Conservation (phyloP, 495 filamentous ascomycete species). For the Xylaria bambusicola region DNA sequence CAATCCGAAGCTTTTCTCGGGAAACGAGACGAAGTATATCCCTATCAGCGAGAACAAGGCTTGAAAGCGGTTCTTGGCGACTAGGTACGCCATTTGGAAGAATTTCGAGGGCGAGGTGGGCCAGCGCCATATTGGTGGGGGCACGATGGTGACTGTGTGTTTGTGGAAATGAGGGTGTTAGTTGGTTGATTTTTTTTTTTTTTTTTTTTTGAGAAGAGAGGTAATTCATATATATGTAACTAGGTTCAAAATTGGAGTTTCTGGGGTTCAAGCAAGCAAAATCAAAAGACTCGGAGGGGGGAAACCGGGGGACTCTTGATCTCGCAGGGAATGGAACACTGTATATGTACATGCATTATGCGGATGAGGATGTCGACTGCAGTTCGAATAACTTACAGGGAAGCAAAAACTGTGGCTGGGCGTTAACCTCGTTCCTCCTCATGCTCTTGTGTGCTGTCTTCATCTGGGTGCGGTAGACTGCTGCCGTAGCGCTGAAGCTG, state of each 20-base stretch:
- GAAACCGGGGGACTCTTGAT: too few relatives aligned
- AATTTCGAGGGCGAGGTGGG: slow-evolving; percentile 26
- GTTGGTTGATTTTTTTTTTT: not conserved
- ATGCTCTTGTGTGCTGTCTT: slow-evolving; percentile 59
- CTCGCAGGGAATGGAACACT: too few relatives aligned
- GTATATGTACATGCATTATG: too few relatives aligned
- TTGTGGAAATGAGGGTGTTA: not conserved
- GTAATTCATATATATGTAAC: too few relatives aligned
- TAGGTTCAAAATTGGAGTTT: too few relatives aligned
- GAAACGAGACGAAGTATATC: slow-evolving; percentile 33
- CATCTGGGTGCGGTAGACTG: slow-evolving; percentile 33
- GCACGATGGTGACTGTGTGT: slow-evolving; percentile 22
- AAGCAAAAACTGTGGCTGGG: slow-evolving; percentile 57
- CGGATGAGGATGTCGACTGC: too few relatives aligned
- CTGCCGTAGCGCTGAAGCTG: slow-evolving; percentile 12
- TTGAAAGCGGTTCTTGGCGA: slow-evolving; percentile 13
- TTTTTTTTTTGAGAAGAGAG: not conserved
- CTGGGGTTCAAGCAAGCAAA: not conserved
- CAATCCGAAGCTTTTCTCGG: slow-evolving; percentile 22
- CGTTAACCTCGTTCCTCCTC: slow-evolving; percentile 74
- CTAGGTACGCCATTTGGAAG: slow-evolving; percentile 24
- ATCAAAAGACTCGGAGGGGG: too few relatives aligned
- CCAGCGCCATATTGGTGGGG: slow-evolving; percentile 30
- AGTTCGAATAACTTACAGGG: slow-evolving; percentile 12
- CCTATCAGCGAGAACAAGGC: slow-evolving; percentile 12